Evolutionary conservation across 345 rosid species (phyloP).

Genomic region (Odontarrhena argentea): DNA sequence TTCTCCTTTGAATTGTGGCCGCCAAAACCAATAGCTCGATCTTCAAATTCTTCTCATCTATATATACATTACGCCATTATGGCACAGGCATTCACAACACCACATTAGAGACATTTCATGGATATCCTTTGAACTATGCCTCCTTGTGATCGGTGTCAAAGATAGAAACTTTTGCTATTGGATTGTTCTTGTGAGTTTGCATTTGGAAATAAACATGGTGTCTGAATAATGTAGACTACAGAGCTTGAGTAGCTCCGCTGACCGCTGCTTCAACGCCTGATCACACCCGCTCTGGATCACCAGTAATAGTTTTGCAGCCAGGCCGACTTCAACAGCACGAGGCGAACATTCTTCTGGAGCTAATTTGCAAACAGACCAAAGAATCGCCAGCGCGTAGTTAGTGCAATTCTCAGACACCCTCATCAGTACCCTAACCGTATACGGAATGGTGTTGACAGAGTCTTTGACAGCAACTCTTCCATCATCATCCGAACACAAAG

Average conservation of each 20-base stretch:
- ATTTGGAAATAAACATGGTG: conserved; percentile 65
- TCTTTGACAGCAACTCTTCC: conserved; percentile 67
- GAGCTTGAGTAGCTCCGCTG: conserved; percentile 65
- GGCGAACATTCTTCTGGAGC: conserved; percentile 63
- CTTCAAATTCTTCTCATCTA: conserved; percentile 31
- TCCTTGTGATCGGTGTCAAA: background rate
- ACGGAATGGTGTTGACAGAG: conserved; percentile 53
- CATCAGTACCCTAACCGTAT: conserved; percentile 56
- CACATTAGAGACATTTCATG: conserved; percentile 23
- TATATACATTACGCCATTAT: conserved; percentile 36
- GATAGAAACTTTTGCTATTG: conserved; percentile 44
- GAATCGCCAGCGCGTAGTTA: conserved; percentile 51
- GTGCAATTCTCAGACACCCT: conserved; percentile 65
- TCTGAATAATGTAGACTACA: conserved; percentile 67
- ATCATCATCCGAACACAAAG: conserved; percentile 46
- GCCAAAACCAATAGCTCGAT: conserved; percentile 17
- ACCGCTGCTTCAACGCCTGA: conserved; percentile 57
- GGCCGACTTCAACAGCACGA: conserved; percentile 60
- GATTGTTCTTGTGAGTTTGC: conserved; percentile 66
- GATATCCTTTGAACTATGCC: background rate
- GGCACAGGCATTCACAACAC: conserved; percentile 32
- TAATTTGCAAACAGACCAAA: conserved; percentile 63
- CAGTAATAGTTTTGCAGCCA: conserved; percentile 63
- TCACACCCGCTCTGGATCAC: conserved; percentile 71
- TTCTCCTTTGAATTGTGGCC: conserved; percentile 18